phyloP scores from a whole-genome alignment of 345 rosid genomes.

The Bretschneidera sinensis region DNA sequence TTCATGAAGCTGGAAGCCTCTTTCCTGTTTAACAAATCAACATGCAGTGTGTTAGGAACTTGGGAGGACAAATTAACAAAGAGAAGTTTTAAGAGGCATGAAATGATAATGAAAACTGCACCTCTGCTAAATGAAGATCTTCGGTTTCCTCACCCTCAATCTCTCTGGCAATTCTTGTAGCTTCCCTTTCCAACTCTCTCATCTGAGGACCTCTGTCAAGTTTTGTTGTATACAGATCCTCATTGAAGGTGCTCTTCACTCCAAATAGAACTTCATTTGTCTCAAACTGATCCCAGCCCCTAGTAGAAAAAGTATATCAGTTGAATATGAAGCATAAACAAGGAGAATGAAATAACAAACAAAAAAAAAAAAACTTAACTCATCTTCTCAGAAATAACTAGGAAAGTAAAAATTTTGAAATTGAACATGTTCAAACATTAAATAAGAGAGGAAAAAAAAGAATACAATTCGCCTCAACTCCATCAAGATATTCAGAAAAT shows the following conservation, averaged over 20 bases:
- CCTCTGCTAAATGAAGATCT: conserved; percentile 96
- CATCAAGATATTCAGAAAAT: too few relatives aligned
- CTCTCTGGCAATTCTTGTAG: conserved; percentile 82
- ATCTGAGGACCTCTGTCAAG: conserved; percentile 62
- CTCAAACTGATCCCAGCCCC: conserved; percentile 91
- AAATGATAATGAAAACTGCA: conserved; percentile 21
- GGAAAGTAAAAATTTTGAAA: conserved; percentile 23
- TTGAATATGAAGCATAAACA: conserved; percentile 11
- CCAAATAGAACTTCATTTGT: conserved; percentile 74
- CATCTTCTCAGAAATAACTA: conserved; percentile 4
- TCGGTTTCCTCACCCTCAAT: conserved; percentile 81
- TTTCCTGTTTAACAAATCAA: conserved; percentile 58
- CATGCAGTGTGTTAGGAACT: conserved; percentile 7
- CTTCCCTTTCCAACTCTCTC: conserved; percentile 70
- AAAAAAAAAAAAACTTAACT: background rate
- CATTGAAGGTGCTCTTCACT: conserved; percentile 78
- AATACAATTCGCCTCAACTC: too few relatives aligned
- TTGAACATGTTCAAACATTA: background rate
- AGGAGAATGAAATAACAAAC: background rate
- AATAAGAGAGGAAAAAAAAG: background rate
- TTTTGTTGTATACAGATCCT: conserved; percentile 87
- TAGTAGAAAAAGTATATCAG: conserved; percentile 20
- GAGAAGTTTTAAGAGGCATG: conserved; percentile 6
- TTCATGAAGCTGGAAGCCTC: conserved; percentile 60
- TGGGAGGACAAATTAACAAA: conserved; percentile 1